Evolutionary conservation across 2,329 filamentous ascomycete genomes (phyloP), one percentile per base, ranked within the genome.

Genomic region (Colletotrichum kahawae): DNA sequence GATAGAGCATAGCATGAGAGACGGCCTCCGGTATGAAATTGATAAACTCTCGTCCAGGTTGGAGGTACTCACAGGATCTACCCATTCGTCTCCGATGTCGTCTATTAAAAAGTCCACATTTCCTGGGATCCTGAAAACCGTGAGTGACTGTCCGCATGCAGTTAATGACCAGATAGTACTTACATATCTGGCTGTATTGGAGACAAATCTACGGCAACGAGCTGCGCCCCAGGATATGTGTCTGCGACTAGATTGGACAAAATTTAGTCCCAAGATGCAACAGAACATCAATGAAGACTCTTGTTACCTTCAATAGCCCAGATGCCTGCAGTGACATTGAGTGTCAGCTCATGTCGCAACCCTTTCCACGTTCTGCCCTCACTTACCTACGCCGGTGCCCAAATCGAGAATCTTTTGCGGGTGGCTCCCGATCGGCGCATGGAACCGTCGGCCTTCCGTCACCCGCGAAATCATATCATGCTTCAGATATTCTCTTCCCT

Each of bases 401-500:
- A 82, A 67, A 65, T 82, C 80, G 27, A 82, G 64, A 34, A 83
- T 81, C 51, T 73, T 79, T 31, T 83, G 80, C 21, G 79, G 48
- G 29, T 78, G 78, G 9, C 78, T 76, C 36, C 80, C 77, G 12
- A 85, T 78, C 18, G 82, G 82, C n/a, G 82, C 81, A 57, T 80
- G 78, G 70, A 82, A 80, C 29, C 82, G 77, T 12, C 76, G 76
- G 13, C 78, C 79, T 13, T 79, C 65, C 3, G 75, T 80, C 3
- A 84, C 69, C 6, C 79, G 76, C 6, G 84, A 59, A 56, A 80
- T 77, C 79, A 82, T 82, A 6, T 81, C 82, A 62, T 84, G 82
- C 27, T 83, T 79, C 76, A 78, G 78, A 1, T 79, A 77, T 18
- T 80, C 79, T 8, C 79, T 78, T 24, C 80, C 80, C 29, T 80